Evolutionary conservation across 768 basidiomycete genomes (phyloP).

Genomic region (Rhizopogon salebrosus): DNA sequence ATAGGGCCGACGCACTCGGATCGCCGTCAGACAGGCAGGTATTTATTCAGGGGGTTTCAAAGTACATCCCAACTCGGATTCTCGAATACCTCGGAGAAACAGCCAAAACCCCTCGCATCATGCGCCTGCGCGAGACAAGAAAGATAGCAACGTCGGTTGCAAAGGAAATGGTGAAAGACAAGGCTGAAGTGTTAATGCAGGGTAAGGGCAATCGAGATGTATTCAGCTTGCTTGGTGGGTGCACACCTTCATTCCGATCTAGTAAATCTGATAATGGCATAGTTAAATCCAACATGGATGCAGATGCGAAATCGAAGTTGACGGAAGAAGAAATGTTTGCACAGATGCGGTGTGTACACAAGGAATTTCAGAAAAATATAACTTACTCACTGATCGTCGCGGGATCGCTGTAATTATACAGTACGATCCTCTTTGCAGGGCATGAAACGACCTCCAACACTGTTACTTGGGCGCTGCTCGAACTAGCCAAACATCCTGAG

Average conservation of each 20-base stretch:
- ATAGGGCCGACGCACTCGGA: no score
- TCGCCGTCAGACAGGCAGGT: no score
- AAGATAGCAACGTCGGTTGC: neutral
- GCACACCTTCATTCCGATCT: no score
- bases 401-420: conserved; percentile 7
- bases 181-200: conserved; percentile 6
- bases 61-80: conserved; percentile 24
- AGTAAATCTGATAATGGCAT: neutral
- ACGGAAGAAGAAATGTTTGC: conserved; percentile 8
- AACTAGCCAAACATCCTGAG: no score
- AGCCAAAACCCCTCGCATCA: conserved; percentile 13
- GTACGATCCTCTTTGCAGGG: conserved; percentile 42
- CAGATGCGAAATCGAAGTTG: conserved; percentile 19
- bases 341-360: conserved; percentile 13
- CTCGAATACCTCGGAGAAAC: conserved; percentile 31
- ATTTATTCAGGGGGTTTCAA: conserved; percentile 26
- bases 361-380: neutral
- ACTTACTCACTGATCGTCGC: neutral
- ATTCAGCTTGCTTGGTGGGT: conserved; percentile 34
- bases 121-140: conserved; percentile 2
- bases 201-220: conserved; percentile 6
- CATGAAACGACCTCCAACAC: no score
- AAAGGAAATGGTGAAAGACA: conserved; percentile 8
- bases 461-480: no score
- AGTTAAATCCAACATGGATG: conserved; percentile 27